A percentile compares a stretch with the other conserved stretches of the same genome.
phyloP scores from a whole-genome alignment of 129 eudicot genomes.

The Cynara cardunculus region DNA sequence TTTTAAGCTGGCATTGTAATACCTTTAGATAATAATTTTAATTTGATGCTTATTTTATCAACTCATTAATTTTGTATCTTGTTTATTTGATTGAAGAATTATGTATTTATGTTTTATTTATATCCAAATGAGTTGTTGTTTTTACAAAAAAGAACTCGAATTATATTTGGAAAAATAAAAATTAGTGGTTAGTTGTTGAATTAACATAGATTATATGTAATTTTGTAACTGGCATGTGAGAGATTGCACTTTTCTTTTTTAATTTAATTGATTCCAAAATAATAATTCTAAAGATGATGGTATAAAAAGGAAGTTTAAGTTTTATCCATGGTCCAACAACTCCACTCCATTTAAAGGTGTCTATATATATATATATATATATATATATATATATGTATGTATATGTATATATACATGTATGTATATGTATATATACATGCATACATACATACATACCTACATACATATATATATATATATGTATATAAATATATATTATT shows the following conservation, averaged over 20 bases:
- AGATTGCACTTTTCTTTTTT: not conserved
- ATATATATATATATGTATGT: no score
- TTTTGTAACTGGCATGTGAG: not conserved
- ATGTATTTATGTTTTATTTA: no score
- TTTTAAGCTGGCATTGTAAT: no score
- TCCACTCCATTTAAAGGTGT: conserved; percentile 32
- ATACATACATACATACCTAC: not conserved
- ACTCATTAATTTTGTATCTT: no score
- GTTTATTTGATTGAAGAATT: no score
- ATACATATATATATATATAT: no score
- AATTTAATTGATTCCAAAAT: conserved; percentile 6
- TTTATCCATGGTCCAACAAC: conserved; percentile 26
- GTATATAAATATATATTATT: not conserved
- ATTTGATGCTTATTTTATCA: no score
- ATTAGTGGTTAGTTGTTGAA: not conserved
- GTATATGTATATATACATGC: no score
- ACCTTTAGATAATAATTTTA: no score
- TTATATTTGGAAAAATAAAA: not conserved
- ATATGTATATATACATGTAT: not conserved
- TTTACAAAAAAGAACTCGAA: no score
- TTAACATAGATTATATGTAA: not conserved
- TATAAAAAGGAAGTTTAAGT: conserved; percentile 1
- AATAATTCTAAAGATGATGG: not conserved
- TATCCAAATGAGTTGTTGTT: no score
- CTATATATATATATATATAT: not conserved